phyloP scores from a whole-genome alignment of 768 basidiomycete genomes.

The Mycena crocata region DNA sequence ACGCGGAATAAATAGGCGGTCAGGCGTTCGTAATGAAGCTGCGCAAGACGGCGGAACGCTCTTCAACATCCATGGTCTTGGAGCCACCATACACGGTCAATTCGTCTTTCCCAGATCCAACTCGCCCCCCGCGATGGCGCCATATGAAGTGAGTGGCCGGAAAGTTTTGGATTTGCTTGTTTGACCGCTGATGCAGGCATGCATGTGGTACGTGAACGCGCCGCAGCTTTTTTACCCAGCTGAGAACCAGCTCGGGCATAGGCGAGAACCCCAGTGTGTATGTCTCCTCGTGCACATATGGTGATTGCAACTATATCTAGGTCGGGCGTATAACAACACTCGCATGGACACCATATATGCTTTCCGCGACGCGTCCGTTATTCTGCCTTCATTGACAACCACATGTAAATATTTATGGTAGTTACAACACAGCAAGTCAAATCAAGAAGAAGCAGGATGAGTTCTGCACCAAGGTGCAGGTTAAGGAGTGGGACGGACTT shows the following conservation, averaged over 20 bases:
- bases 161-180: background rate
- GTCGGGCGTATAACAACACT: constrained; percentile 53
- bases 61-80: constrained; percentile 77
- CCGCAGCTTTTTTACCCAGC: background rate
- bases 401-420: constrained; percentile 43
- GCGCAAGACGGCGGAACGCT: constrained; percentile 74
- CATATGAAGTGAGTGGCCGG: constrained; percentile 74
- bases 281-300: constrained; percentile 1
- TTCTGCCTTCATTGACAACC: background rate
- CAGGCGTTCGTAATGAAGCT: constrained; percentile 86
- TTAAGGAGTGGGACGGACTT: constrained; percentile 60
- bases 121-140: constrained; percentile 69
- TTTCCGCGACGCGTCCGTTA: constrained; percentile 71
- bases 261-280: constrained; percentile 67
- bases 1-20: constrained; percentile 56
- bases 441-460: constrained; percentile 77
- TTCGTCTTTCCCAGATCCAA: constrained; percentile 55
- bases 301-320: constrained; percentile 40
- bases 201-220: constrained; percentile 61
- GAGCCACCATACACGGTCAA: constrained; percentile 79
- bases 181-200: constrained; percentile 50
- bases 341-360: constrained; percentile 81
- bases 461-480: constrained; percentile 65
- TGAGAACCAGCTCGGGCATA: constrained; percentile 31
- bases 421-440: constrained; percentile 73